Evolutionary conservation across 2,329 filamentous ascomycete genomes (phyloP).

Genomic region (Cryphonectria naterciae): DNA sequence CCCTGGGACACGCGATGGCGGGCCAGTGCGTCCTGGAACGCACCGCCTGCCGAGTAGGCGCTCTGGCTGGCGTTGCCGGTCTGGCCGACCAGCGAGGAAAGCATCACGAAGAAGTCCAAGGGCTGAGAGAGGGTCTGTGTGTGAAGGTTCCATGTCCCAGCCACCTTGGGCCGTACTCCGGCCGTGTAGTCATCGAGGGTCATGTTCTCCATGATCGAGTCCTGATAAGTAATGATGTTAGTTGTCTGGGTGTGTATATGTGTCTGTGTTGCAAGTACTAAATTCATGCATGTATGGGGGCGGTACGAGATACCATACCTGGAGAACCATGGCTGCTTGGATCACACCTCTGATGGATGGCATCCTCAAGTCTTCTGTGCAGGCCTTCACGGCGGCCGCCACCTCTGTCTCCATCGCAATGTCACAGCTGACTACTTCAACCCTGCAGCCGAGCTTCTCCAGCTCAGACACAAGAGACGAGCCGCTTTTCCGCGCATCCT

Average conservation of each 20-base stretch:
- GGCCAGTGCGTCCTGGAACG: conserved; percentile 42
- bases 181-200: conserved; percentile 19
- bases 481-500: conserved; percentile 25
- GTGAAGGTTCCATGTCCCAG: conserved; percentile 25
- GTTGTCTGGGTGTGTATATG: neutral
- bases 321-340: conserved; percentile 36
- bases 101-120: conserved; percentile 29
- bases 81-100: conserved; percentile 20
- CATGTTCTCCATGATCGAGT: conserved; percentile 27
- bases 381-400: conserved; percentile 30
- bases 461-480: conserved; percentile 33
- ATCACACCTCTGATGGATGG: conserved; percentile 43
- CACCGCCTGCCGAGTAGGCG: conserved; percentile 37
- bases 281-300: neutral
- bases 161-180: conserved; percentile 21
- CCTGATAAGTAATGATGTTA: neutral
- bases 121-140: conserved; percentile 31
- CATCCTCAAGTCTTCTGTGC: conserved; percentile 23
- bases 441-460: conserved; percentile 31
- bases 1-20: conserved; percentile 29
- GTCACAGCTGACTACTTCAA: conserved; percentile 36
- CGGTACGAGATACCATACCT: neutral
- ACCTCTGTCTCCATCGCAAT: conserved; percentile 38
- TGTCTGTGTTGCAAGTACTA: neutral
- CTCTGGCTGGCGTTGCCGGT: conserved; percentile 23